These are phyloP conservation scores for Brettanomyces bruxellensis DNA, from an alignment of 805 yeast genomes.

Conservation along the genomic window DNA sequence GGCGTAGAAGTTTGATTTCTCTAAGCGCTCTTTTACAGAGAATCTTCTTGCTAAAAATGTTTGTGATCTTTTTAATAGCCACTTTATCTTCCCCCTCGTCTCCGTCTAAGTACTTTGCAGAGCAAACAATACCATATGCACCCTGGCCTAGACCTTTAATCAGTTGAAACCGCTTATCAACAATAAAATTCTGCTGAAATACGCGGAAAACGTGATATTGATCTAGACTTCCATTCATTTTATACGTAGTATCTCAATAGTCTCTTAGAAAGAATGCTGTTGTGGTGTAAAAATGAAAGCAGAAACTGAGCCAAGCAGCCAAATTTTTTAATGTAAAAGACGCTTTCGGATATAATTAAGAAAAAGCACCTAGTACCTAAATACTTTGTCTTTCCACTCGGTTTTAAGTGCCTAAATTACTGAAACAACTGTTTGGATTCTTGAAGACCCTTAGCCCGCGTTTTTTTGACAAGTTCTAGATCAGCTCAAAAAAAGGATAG, in stretches of 20 bases:
- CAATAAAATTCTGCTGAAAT: slow-evolving; percentile 85
- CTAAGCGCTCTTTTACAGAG: slow-evolving; percentile 87
- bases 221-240: slow-evolving; percentile 7
- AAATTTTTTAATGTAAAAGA: too few species aligned
- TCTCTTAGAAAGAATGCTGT: background rate
- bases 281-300: background rate
- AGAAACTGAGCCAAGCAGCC: background rate
- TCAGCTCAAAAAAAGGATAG: too few species aligned
- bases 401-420: too few species aligned
- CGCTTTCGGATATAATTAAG: too few species aligned
- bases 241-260: background rate
- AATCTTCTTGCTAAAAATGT: slow-evolving; percentile 84
- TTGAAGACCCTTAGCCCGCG: too few species aligned
- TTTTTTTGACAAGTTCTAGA: too few species aligned
- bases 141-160: slow-evolving; percentile 96
- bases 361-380: too few species aligned
- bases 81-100: slow-evolving; percentile 77
- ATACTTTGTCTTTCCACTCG: too few species aligned
- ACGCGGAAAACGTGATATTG: slow-evolving; percentile 36
- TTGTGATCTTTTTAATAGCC: slow-evolving; percentile 94
- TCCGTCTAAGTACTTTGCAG: slow-evolving; percentile 72
- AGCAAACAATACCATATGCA: slow-evolving; percentile 94
- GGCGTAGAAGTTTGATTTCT: slow-evolving; percentile 82
- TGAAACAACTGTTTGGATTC: too few species aligned
- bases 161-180: slow-evolving; percentile 80